Conservation (phyloP, 2,329 filamentous ascomycete genomes). For the Fulvia fulva region DNA sequence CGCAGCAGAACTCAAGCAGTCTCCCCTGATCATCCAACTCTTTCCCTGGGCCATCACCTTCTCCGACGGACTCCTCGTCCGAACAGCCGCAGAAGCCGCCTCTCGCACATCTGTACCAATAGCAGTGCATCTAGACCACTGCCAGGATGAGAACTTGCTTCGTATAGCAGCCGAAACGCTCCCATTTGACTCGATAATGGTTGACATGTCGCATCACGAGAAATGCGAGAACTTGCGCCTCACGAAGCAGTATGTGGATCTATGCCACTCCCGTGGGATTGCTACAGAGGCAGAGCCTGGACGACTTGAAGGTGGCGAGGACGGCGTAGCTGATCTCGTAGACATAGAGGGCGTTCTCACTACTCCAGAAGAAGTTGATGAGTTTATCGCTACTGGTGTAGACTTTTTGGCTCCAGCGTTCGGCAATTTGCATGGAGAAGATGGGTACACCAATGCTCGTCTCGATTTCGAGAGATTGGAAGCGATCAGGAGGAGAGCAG, state of each 20-base stretch:
- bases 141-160: constrained; percentile 23
- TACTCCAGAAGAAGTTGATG: constrained; percentile 27
- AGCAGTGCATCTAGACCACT: constrained; percentile 31
- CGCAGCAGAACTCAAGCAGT: constrained; percentile 29
- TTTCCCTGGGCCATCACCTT: constrained; percentile 31
- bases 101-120: constrained; percentile 26
- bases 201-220: constrained; percentile 35
- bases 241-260: no score
- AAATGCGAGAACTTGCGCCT: constrained; percentile 32
- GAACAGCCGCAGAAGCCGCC: constrained; percentile 24
- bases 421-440: constrained; percentile 33
- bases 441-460: constrained; percentile 36
- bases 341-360: constrained; percentile 30
- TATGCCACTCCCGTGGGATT: constrained; percentile 31
- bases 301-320: constrained; percentile 34
- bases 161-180: constrained; percentile 21
- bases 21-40: constrained; percentile 27
- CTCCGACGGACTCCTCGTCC: constrained; percentile 25
- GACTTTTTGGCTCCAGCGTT: constrained; percentile 33
- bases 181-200: constrained; percentile 33
- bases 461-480: constrained; percentile 34
- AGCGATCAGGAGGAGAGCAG: no score
- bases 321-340: constrained; percentile 30
- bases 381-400: constrained; percentile 31
- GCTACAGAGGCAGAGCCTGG: constrained; percentile 34